Percentiles rank a stretch among this genome's conserved stretches.
Evolutionary conservation across 2,329 filamentous ascomycete genomes (phyloP).

Genomic region (Sporothrix inflata): DNA sequence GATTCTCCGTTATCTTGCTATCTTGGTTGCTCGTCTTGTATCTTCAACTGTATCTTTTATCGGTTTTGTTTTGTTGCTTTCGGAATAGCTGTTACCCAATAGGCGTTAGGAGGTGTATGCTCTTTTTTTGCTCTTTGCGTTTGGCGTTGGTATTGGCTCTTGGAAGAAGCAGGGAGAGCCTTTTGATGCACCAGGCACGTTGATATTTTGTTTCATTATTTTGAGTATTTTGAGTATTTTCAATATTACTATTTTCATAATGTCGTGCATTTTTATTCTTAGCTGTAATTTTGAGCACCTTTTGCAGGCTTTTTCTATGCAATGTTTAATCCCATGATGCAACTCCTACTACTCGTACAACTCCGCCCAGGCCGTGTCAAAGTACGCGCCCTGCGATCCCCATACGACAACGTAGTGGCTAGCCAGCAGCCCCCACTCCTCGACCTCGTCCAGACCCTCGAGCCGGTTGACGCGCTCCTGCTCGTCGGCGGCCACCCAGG

Average conservation of each 20-base stretch:
- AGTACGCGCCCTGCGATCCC: constrained; percentile 70
- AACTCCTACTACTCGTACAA: constrained; percentile 14
- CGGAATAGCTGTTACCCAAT: background rate
- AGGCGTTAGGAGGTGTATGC: background rate
- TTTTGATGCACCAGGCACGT: background rate
- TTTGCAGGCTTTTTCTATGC: background rate
- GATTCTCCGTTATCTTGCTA: background rate
- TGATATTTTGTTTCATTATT: background rate
- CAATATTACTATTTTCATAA: background rate
- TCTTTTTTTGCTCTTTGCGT: background rate
- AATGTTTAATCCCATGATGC: background rate
- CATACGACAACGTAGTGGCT: constrained; percentile 89
- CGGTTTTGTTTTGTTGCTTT: background rate
- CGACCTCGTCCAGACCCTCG: constrained; percentile 91
- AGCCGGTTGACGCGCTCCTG: constrained; percentile 77
- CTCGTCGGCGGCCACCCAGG: constrained; percentile 71
- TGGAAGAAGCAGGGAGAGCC: background rate
- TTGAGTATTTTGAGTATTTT: background rate
- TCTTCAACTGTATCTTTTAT: background rate
- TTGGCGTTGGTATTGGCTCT: background rate
- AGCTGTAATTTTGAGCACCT: background rate
- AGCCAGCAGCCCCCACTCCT: constrained; percentile 88
- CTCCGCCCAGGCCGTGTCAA: constrained; percentile 40
- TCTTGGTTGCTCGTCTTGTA: background rate
- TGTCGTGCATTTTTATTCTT: background rate